Evolutionary conservation across 2,329 filamentous ascomycete species (phyloP), one percentile per base, ranked within the genome.

Genomic region (Sclerotinia glacialis): DNA sequence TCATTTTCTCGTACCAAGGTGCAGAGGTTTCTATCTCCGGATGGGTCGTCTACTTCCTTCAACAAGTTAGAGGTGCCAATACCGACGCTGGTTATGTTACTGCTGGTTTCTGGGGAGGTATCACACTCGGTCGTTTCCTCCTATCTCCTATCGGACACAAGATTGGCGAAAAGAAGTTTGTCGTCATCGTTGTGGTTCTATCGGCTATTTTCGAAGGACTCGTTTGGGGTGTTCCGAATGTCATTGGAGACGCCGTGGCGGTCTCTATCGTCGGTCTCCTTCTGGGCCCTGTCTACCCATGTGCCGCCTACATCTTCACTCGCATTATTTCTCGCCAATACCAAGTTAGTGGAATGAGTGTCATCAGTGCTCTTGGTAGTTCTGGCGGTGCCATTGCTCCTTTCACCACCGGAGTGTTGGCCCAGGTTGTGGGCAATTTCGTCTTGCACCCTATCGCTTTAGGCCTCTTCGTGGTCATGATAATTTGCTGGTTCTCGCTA

Each of bases 1-100:
- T 95, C 80, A 90, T 95, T 76, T 95, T 96, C 76, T 86, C 88
- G 34, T 96, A 96, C 77, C 91, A 95, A 77, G 92, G 91, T 44
- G 89, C 90, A 46, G 92, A 96, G 78, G 91, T 96, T 21, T 88
- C 88, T 18, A 91, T 94, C 70, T 91, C 89, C 0, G 91, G 92
- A 64, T 96, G 92, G 92, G 89, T 94, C 59, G 92, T 94, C 69
- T 92, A 89, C 2, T 96, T 93, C 79, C 80, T 96, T 49, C 92
- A 95, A 77, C 83, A 84, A 60, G 85, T 87, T 69, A 87, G 91
- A 47, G 91, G 90, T 18, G 83, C 89, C 71, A 90, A 90, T 8
- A 81, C 83, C 0, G 81, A 83, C 4, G 90, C 95, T 23, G 92
- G 92, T 46, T 95, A 95, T 76, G 90, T 95, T 28, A 92, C 90